phyloP scores from a whole-genome alignment of 345 rosid species.

The Bruguiera sexangula region DNA sequence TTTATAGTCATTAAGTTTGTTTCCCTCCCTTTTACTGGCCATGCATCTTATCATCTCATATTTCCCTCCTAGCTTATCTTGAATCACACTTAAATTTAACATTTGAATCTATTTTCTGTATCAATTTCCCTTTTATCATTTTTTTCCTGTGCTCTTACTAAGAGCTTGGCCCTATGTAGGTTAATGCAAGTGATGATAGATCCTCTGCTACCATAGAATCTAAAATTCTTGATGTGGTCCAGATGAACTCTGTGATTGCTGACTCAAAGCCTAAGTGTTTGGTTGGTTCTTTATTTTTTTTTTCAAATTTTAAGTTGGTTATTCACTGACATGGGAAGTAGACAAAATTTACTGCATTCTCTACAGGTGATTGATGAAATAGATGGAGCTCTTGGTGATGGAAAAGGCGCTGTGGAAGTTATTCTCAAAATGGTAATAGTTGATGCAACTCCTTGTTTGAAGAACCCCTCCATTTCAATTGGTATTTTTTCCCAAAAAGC shows the following conservation, averaged over 20 bases:
- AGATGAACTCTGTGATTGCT: conserved; percentile 93
- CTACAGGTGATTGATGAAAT: conserved; percentile 95
- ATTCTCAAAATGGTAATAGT: conserved; percentile 76
- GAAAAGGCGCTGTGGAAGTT: conserved; percentile 96
- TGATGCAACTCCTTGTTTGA: conserved; percentile 1
- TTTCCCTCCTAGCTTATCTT: not conserved
- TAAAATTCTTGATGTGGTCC: conserved; percentile 91
- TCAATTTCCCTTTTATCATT: not conserved
- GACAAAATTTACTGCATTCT: conserved; percentile 20
- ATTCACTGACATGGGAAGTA: conserved; percentile 1
- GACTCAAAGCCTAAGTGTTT: conserved; percentile 91
- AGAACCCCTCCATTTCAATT: too few relatives aligned
- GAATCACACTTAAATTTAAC: not conserved
- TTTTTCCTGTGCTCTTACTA: conserved; percentile 9
- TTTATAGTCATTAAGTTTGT: not conserved
- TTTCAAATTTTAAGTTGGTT: not conserved
- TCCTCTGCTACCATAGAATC: conserved; percentile 79
- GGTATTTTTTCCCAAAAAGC: too few relatives aligned
- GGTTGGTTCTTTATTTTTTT: conserved; percentile 38
- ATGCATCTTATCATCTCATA: not conserved
- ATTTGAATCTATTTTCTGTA: not conserved
- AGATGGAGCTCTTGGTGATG: conserved; percentile 97
- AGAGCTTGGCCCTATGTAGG: conserved; percentile 39
- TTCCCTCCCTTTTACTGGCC: not conserved
- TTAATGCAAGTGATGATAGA: conserved; percentile 97